phyloP scores from a whole-genome alignment of 208 protist genomes.

The Ichthyophonus hoferi region DNA sequence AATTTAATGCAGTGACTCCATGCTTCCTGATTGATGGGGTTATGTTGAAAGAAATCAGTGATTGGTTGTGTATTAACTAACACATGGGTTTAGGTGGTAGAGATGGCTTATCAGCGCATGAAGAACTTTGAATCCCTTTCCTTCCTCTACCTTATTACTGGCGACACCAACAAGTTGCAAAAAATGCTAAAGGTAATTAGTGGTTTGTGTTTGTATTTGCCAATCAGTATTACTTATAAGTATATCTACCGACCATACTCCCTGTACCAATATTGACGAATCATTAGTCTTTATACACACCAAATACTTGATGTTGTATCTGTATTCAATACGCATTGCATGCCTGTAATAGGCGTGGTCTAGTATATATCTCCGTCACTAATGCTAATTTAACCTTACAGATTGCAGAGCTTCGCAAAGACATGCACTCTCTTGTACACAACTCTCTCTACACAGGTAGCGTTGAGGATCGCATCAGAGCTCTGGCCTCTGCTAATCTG shows the following conservation, averaged over 20 bases:
- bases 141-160: slow-evolving; percentile 89
- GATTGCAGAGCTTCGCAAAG: slow-evolving; percentile 61
- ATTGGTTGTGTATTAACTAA: slow-evolving; percentile 23
- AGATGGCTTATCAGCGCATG: slow-evolving; percentile 86
- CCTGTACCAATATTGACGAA: no score
- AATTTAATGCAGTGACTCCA: no score
- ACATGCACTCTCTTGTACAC: slow-evolving; percentile 81
- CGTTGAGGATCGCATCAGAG: slow-evolving; percentile 71
- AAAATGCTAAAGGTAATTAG: slow-evolving; percentile 81
- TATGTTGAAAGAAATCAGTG: slow-evolving; percentile 1
- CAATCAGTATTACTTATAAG: background rate
- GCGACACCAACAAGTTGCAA: slow-evolving; percentile 82
- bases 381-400: no score
- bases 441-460: slow-evolving; percentile 86
- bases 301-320: no score
- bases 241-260: background rate
- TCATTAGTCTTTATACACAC: no score
- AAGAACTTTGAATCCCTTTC: slow-evolving; percentile 80
- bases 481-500: slow-evolving; percentile 57
- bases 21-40: no score
- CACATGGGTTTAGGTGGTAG: slow-evolving; percentile 74
- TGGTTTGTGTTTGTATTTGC: background rate
- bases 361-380: no score
- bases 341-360: no score
- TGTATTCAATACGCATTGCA: no score